Evolutionary conservation across 78 protist genomes (phyloP).

Genomic region (Dictyostelium intermedium): DNA sequence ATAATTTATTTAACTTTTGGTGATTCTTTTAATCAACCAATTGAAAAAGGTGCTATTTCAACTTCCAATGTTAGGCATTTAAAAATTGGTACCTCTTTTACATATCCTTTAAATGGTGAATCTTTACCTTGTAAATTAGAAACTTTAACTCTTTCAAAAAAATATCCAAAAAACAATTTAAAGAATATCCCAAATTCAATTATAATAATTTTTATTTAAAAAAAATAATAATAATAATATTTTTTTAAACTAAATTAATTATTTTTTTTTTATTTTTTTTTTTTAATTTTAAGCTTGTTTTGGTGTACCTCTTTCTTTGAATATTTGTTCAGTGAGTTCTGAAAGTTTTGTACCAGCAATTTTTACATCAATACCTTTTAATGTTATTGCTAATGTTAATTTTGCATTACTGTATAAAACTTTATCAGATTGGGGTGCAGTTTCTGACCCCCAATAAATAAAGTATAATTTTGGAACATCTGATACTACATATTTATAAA

Average conservation of each 20-base stretch:
- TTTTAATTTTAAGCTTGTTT: background rate
- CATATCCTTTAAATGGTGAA: background rate
- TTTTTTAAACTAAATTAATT: background rate
- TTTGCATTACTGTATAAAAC: background rate
- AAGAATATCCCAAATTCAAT: background rate
- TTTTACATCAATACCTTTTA: background rate
- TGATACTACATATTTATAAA: background rate
- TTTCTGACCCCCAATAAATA: background rate
- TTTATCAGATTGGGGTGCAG: background rate
- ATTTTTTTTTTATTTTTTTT: background rate
- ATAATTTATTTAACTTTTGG: background rate
- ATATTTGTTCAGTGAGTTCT: background rate
- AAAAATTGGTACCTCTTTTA: background rate
- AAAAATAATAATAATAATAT: background rate
- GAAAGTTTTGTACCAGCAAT: background rate
- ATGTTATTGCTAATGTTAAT: background rate
- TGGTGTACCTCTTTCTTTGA: background rate
- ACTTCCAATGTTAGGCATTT: background rate
- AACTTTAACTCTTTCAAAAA: background rate
- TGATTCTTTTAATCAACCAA: slow-evolving; percentile 9
- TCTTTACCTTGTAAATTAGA: background rate
- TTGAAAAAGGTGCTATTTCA: slow-evolving; percentile 1
- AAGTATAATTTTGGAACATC: background rate
- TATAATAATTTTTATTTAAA: background rate
- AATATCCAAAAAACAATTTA: background rate